phyloP scores from a whole-genome alignment of 75 land plant species.

The Pseudotsuga menziesii region DNA sequence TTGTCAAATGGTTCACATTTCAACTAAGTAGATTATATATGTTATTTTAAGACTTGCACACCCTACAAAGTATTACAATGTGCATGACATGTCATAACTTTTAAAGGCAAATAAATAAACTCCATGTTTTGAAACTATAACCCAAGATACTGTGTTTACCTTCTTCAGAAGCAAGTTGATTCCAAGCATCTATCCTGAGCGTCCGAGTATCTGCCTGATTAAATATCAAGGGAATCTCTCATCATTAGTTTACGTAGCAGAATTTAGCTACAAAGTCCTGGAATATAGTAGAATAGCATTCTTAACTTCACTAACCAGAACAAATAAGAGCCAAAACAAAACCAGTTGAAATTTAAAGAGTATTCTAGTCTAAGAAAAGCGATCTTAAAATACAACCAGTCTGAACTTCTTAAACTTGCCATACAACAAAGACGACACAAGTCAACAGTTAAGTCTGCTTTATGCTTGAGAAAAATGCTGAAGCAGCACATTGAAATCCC shows the following conservation, averaged over 20 bases:
- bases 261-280: too few species aligned
- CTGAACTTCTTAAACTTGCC: not conserved
- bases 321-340: not conserved
- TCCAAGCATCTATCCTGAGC: conserved; percentile 84
- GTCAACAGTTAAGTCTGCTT: not conserved
- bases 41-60: not conserved
- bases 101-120: not conserved
- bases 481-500: not conserved
- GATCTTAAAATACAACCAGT: not conserved
- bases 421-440: not conserved
- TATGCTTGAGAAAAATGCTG: not conserved
- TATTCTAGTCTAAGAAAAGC: not conserved
- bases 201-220: conserved; percentile 79
- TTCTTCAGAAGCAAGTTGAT: conserved; percentile 82
- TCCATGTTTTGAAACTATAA: not conserved
- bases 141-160: conserved; percentile 28
- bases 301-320: not conserved
- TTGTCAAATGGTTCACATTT: not conserved
- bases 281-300: not conserved
- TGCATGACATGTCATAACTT: not conserved
- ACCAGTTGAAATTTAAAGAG: not conserved
- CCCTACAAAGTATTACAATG: not conserved
- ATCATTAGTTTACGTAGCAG: not conserved
- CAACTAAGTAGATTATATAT: not conserved
- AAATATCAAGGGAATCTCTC: not conserved